A percentile compares a stretch with the other conserved stretches of the same genome.
These are phyloP conservation scores for Vinca major DNA, from an alignment of 305 asterid genomes.

Conservation along the genomic window DNA sequence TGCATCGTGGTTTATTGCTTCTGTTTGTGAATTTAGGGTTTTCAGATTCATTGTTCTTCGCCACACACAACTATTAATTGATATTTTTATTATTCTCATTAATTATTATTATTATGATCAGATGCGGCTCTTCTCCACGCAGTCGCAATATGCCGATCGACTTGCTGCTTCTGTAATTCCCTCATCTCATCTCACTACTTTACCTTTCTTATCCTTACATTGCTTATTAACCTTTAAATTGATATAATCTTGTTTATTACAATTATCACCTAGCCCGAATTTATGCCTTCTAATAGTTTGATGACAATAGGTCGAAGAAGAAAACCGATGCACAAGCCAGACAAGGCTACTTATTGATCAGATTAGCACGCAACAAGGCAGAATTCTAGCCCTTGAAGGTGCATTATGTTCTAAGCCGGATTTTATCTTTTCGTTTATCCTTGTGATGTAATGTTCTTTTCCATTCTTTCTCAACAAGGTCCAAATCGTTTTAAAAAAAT, in stretches of 20 bases:
- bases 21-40: neutral
- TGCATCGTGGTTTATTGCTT: neutral
- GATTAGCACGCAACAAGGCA: constrained; percentile 78
- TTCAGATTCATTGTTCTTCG: too few relatives aligned
- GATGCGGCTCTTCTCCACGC: constrained; percentile 86
- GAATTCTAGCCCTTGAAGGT: constrained; percentile 76
- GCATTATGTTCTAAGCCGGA: constrained; percentile 16
- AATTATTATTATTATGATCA: constrained; percentile 18
- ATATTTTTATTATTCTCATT: neutral
- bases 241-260: too few relatives aligned
- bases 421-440: constrained; percentile 3
- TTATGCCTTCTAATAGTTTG: constrained; percentile 10
- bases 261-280: neutral
- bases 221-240: too few relatives aligned
- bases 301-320: constrained; percentile 68
- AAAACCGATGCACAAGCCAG: constrained; percentile 76
- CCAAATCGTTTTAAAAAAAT: neutral
- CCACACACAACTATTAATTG: too few relatives aligned
- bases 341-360: constrained; percentile 72
- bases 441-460: neutral
- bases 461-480: neutral
- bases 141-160: constrained; percentile 82
- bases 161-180: constrained; percentile 69
- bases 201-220: neutral
- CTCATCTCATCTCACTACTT: constrained; percentile 4